Evolutionary conservation across 2,329 filamentous ascomycete genomes (phyloP).

Genomic region (Lecanicillium sp.): DNA sequence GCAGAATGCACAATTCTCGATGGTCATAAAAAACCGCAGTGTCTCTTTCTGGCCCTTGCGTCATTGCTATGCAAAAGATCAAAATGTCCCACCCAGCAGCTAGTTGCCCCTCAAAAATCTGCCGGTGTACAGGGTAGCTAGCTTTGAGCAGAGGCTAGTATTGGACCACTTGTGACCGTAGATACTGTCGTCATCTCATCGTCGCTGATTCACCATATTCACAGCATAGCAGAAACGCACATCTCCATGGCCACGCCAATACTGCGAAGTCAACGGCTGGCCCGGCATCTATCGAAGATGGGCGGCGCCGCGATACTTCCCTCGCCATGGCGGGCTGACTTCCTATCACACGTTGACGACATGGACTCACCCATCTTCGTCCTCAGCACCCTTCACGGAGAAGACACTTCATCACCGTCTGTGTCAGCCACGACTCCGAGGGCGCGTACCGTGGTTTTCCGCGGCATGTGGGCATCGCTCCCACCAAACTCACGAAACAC

Average conservation of each 20-base stretch:
- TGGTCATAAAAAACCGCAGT: too few relatives aligned
- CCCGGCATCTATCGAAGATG: slow-evolving; percentile 20
- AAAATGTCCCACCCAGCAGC: too few relatives aligned
- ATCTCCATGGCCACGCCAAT: slow-evolving; percentile 9
- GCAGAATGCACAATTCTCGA: too few relatives aligned
- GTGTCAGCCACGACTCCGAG: slow-evolving; percentile 42
- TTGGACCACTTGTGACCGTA: too few relatives aligned
- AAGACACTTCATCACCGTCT: slow-evolving; percentile 20
- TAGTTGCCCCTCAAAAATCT: too few relatives aligned
- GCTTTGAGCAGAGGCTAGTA: too few relatives aligned
- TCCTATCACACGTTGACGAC: slow-evolving; percentile 40
- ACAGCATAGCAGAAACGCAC: slow-evolving; percentile 12
- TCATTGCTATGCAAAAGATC: too few relatives aligned
- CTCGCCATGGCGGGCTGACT: slow-evolving; percentile 45
- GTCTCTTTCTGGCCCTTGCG: too few relatives aligned
- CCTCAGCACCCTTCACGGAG: slow-evolving; percentile 40
- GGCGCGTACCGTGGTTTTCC: slow-evolving; percentile 73
- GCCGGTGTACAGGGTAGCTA: too few relatives aligned
- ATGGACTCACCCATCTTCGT: slow-evolving; percentile 42
- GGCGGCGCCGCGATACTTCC: slow-evolving; percentile 17
- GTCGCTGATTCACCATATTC: too few relatives aligned
- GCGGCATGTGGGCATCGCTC: slow-evolving; percentile 73
- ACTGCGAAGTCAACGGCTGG: slow-evolving; percentile 19
- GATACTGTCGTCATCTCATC: too few relatives aligned
- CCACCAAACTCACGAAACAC: slow-evolving; percentile 65